Base-by-base conservation (phyloP, 2,329 filamentous ascomycete species). In the Elsinoe ampelina region DNA sequence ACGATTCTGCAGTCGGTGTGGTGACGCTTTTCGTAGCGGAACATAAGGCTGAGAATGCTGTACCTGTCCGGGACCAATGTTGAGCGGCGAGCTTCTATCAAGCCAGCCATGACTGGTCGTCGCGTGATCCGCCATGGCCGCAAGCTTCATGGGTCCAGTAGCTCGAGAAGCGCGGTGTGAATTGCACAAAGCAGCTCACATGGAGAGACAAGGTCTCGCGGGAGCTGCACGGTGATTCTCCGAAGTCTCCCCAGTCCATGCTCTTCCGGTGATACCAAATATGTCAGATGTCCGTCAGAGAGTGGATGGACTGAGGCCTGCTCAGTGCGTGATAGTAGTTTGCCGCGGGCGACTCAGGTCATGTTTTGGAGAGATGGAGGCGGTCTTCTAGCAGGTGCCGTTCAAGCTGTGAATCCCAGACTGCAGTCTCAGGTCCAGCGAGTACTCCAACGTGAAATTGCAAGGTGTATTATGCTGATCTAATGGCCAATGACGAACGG, bases 41-140 rank as follows among this genome's bases (percentile, higher is more conserved):
- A 72, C 67, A 57, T 75, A 71, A 36, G 73, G 73, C 51, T 71
- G 71, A 26, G 72, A 71, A 8, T 60, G 57, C 22, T 63, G 64
- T 19, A 67, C 41, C 39, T 41, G 17, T 13, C 42, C 32, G 12
- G 54, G 54, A 36, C 54, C 32, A n/a, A 48, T 36, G 20, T 56
- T 26, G 17, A 48, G n/a, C 10, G 54, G 54, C 22, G 42, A 36
- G 54, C 41, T 56, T 38, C 54, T 56, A 56, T 56, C 54, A 32
- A 48, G 54, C 54, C 54, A 56, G 54, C 20, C 39, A 38, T 34
- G 32, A 26, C 22, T 38, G 30, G 54, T 15, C 20, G 26, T 35
- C 26, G 22, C 17, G 15, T 45, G 30, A 15, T 56, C 42, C 13
- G 30, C 42, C 54, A 56, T 56, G 6, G 13, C 19, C 7, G 36